phyloP scores from a whole-genome alignment of 345 rosid species.

The Bruguiera gymnorhiza region DNA sequence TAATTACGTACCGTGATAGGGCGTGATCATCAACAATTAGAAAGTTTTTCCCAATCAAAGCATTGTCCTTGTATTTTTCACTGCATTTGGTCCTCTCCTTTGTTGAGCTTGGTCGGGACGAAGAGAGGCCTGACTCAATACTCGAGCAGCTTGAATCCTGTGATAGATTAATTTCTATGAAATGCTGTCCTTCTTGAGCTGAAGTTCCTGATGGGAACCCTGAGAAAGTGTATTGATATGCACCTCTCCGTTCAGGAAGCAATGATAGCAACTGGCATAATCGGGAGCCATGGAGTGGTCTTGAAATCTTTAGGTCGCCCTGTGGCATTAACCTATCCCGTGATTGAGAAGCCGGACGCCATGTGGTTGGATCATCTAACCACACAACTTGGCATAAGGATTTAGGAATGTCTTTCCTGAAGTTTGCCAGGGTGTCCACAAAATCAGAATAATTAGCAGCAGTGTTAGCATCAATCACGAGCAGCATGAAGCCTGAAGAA shows the following conservation, averaged over 20 bases:
- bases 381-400: conserved; percentile 28
- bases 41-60: conserved; percentile 54
- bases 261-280: conserved; percentile 24
- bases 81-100: neutral
- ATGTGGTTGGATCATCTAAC: conserved; percentile 18
- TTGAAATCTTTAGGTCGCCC: conserved; percentile 15
- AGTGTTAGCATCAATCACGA: conserved; percentile 26
- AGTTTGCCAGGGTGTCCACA: conserved; percentile 2
- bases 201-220: neutral
- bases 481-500: conserved; percentile 16
- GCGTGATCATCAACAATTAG: conserved; percentile 57
- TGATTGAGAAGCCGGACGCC: neutral
- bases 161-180: neutral
- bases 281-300: conserved; percentile 35
- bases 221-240: neutral
- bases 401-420: conserved; percentile 20
- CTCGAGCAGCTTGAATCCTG: neutral
- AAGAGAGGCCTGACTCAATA: neutral
- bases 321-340: neutral
- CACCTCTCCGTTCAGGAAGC: conserved; percentile 22
- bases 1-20: conserved; percentile 24
- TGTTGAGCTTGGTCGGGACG: neutral
- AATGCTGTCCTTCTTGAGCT: conserved; percentile 1
- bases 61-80: conserved; percentile 4
- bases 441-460: conserved; percentile 11